Percentiles rank a stretch among this genome's conserved stretches.
These are phyloP conservation scores for Trametes versicolor DNA, from an alignment of 1,284 basidiomycete species.

Conservation along the genomic window DNA sequence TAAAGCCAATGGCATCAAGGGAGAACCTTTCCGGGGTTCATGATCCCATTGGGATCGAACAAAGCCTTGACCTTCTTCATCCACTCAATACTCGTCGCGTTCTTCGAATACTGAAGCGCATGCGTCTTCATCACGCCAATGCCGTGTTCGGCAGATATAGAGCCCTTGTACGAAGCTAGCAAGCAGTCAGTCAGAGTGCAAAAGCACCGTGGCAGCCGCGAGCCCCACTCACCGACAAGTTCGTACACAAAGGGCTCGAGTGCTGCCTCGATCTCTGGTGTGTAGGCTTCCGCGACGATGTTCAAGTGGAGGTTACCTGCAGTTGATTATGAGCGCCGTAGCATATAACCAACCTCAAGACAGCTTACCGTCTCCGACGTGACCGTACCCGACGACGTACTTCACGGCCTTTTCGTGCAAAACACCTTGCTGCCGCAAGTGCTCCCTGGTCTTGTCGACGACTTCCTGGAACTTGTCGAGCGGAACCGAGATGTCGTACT, in stretches of 20 bases:
- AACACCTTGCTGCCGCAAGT: conserved; percentile 79
- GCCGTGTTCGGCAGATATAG: conserved; percentile 97
- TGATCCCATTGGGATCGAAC: conserved; percentile 92
- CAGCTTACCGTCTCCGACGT: conserved; percentile 92
- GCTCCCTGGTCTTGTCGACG: conserved; percentile 84
- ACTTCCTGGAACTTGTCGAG: conserved; percentile 90
- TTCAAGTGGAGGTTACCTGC: conserved; percentile 96
- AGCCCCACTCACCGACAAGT: conserved; percentile 74
- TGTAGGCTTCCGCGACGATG: conserved; percentile 87
- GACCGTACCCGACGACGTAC: conserved; percentile 92
- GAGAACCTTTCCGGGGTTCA: conserved; percentile 91
- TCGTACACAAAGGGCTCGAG: conserved; percentile 98
- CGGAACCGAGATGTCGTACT: conserved; percentile 97
- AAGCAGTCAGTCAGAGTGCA: conserved; percentile 1
- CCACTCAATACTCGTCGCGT: conserved; percentile 78
- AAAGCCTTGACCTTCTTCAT: conserved; percentile 94
- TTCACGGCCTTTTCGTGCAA: conserved; percentile 79
- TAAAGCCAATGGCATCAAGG: conserved; percentile 34
- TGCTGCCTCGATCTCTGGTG: conserved; percentile 84
- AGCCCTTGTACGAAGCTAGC: conserved; percentile 79
- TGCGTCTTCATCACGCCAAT: conserved; percentile 96
- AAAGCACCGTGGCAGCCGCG: neutral
- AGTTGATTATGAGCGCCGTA: conserved; percentile 16
- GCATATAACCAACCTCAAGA: neutral
- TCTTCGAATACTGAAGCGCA: conserved; percentile 92